Evolutionary conservation across 2,329 filamentous ascomycete species (phyloP), one percentile per base, ranked within the genome.

Genomic region (Colletotrichum simmondsii): DNA sequence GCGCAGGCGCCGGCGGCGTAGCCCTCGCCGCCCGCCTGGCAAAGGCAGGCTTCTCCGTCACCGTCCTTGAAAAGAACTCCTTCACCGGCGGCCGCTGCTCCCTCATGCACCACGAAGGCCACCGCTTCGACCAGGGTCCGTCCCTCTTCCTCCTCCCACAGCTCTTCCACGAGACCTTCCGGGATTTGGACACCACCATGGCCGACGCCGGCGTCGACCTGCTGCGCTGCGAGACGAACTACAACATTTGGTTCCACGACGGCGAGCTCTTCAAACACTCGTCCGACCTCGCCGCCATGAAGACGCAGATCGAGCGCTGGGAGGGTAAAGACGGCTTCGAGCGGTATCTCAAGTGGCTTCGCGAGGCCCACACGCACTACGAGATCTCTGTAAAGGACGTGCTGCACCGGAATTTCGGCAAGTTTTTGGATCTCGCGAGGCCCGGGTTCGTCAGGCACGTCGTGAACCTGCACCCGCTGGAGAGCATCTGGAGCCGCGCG

Each of bases 41-140:
- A 62, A 92, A 92, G 78, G 88, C 92, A 2, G 93, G 93, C 52
- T 91, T 92, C 79, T 80, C 87, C 42, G 93, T 95, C n/a, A 94
- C 92, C 0, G 91, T 95, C 2, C 83, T 95, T n/a, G 93, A 95
- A 81, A 94, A 94, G 85, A 94, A 95, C 78, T 83, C 84, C 69
- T 93, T 93, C 79, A 92, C 90, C 0, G 93, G 93, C 58, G 93
- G 93, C 4, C 86, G 93, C 67, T 95, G 92, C 81, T 92, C 90
- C 57, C 82, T 94, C 30, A 87, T 94, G 49, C 83, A 89, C 65
- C 83, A 89, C 71, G 83, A 89, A 60, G 90, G 89, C 67, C 90
- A 91, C 80, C 90, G 93, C 70, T 95, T 95, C 83, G 93, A 95
- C 78, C 92, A 94, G 84, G 93, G 93, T 0, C 93, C 93, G 0